phyloP scores from a whole-genome alignment of 306 rosid species.

The Pachyrhizus erosus region DNA sequence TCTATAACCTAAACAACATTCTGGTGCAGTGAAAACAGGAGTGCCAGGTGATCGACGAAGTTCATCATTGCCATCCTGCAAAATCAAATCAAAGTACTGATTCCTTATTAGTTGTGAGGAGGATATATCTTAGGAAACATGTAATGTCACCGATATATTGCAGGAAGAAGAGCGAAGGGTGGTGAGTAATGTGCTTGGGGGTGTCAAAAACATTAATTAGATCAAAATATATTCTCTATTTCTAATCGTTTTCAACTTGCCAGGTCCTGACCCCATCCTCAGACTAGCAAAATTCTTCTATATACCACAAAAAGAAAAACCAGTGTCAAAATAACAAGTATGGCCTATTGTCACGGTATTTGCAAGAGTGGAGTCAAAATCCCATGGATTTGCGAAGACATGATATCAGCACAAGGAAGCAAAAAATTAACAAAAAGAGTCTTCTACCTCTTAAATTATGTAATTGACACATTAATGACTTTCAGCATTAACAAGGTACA shows the following conservation, averaged over 20 bases:
- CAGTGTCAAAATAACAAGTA: not conserved
- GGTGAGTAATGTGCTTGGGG: not conserved
- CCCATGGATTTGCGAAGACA: not conserved
- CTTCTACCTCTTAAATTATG: not conserved
- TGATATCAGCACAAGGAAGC: conserved; percentile 13
- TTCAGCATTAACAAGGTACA: not conserved
- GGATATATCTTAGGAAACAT: not conserved
- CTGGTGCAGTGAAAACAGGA: conserved; percentile 99
- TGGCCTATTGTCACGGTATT: not conserved
- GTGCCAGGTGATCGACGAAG: conserved; percentile 99
- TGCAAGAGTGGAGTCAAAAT: not conserved
- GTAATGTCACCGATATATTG: conserved; percentile 24
- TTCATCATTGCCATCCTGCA: conserved; percentile 88
- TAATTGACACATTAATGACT: not conserved
- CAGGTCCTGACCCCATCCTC: not conserved
- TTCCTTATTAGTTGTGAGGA: conserved; percentile 9
- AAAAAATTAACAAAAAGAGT: not conserved
- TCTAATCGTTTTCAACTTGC: conserved; percentile 5
- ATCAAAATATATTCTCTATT: not conserved
- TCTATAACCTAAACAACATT: conserved; percentile 86
- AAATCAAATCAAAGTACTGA: conserved; percentile 36
- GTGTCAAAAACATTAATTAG: not conserved
- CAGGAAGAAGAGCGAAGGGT: not conserved
- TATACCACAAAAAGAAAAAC: not conserved
- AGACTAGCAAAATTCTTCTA: not conserved